Evolutionary conservation across 2,329 filamentous ascomycete genomes (phyloP).

Genomic region (Zasmidium citrigriseum): DNA sequence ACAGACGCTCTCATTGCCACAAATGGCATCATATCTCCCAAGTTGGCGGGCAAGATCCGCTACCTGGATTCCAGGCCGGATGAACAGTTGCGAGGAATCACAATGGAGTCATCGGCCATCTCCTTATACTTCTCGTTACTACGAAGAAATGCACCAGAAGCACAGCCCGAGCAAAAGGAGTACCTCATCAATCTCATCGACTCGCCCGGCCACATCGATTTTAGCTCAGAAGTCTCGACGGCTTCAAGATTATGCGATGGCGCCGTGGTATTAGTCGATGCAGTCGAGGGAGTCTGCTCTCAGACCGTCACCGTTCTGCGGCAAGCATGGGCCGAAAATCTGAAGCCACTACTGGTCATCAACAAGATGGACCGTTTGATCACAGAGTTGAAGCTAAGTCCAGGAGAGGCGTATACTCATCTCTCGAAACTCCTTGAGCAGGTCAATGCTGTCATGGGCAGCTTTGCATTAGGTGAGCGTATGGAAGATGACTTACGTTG

Average conservation of each 20-base stretch:
- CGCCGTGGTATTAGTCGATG: constrained; percentile 90
- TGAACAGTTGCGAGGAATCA: constrained; percentile 93
- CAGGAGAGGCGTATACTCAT: constrained; percentile 84
- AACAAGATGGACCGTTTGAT: constrained; percentile 98
- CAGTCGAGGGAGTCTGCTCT: constrained; percentile 96
- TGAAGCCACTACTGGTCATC: constrained; percentile 91
- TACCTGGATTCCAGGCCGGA: constrained; percentile 96
- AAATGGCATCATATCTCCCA: constrained; percentile 98
- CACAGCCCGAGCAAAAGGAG: constrained; percentile 66
- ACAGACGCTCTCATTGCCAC: constrained; percentile 95
- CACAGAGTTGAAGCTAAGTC: constrained; percentile 92
- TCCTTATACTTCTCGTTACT: constrained; percentile 94
- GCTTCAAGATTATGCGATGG: constrained; percentile 93
- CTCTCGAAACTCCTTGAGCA: constrained; percentile 88
- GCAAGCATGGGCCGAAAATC: constrained; percentile 92
- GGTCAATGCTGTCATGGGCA: constrained; percentile 94
- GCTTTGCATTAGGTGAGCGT: constrained; percentile 94
- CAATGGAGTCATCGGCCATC: constrained; percentile 99
- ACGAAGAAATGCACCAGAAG: constrained; percentile 64
- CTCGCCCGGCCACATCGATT: constrained; percentile 97
- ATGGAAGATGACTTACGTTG: constrained; percentile 99
- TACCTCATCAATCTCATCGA: constrained; percentile 98
- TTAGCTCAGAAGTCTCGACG: constrained; percentile 96
- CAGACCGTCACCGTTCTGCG: constrained; percentile 96
- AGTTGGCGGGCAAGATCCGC: constrained; percentile 94